These are phyloP conservation scores for Waitea zeae DNA, from an alignment of 1,284 basidiomycete genomes.

Conservation along the genomic window DNA sequence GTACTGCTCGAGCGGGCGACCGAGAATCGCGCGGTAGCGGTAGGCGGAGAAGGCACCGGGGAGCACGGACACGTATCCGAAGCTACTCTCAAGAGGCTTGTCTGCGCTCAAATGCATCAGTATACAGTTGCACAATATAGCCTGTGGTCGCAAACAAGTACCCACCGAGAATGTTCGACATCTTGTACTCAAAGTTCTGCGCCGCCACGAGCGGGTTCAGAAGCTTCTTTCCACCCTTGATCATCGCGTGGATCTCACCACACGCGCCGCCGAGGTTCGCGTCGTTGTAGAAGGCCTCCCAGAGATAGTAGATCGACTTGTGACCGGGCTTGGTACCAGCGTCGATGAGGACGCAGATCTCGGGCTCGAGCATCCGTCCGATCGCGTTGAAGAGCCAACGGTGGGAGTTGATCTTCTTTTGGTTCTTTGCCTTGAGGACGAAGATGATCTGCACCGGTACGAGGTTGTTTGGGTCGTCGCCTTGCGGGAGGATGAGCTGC, in stretches of 20 bases:
- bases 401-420: conserved; percentile 95
- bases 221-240: conserved; percentile 81
- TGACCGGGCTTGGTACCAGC: conserved; percentile 94
- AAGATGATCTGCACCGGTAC: conserved; percentile 95
- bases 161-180: conserved; percentile 83
- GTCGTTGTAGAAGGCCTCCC: conserved; percentile 84
- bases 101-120: conserved; percentile 23
- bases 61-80: conserved; percentile 90
- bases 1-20: conserved; percentile 89
- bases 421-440: conserved; percentile 90
- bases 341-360: conserved; percentile 82
- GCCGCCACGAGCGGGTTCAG: conserved; percentile 88
- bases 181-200: conserved; percentile 98
- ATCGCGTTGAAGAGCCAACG: conserved; percentile 98
- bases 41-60: conserved; percentile 97
- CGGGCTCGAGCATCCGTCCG: conserved; percentile 74
- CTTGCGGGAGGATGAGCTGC: conserved; percentile 78
- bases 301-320: conserved; percentile 93
- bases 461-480: conserved; percentile 78
- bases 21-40: conserved; percentile 80
- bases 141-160: conserved; percentile 1
- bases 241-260: conserved; percentile 92
- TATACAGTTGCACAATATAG: conserved; percentile 3
- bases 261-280: conserved; percentile 64
- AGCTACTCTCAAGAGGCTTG: conserved; percentile 87